phyloP scores from a whole-genome alignment of 208 protist species.

The Acanthamoeba culbertsoni region DNA sequence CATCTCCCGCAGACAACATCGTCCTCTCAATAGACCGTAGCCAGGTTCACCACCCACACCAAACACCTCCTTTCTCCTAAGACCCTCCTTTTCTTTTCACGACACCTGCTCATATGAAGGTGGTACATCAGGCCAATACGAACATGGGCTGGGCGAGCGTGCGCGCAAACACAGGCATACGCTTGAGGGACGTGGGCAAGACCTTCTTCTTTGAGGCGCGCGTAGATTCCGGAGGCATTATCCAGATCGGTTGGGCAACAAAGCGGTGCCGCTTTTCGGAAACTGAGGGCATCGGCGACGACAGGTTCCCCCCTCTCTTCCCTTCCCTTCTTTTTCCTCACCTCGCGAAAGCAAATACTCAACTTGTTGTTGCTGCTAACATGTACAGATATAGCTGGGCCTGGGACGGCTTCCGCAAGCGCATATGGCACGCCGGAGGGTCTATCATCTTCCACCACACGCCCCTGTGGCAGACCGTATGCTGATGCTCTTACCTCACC shows the following conservation, averaged over 20 bases:
- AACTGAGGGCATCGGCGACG: background rate
- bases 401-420: conserved; percentile 25
- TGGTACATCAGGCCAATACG: background rate
- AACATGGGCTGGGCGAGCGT: conserved; percentile 17
- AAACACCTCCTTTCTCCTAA: background rate
- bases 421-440: background rate
- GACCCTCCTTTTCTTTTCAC: background rate
- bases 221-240: background rate
- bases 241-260: background rate
- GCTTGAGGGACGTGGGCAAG: background rate
- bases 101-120: background rate
- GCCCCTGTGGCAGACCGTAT: background rate
- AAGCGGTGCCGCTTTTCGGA: background rate
- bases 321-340: background rate
- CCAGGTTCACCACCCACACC: background rate
- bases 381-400: background rate
- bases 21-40: background rate
- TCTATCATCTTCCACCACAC: conserved; percentile 15
- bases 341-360: background rate
- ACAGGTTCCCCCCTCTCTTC: background rate
- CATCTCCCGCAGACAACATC: background rate
- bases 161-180: background rate
- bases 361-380: background rate
- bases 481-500: background rate
- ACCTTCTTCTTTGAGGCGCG: conserved; percentile 30